Percentiles rank a stretch among this genome's conserved stretches.
phyloP scores from a whole-genome alignment of 106 monocot genomes.

The Triglochin maritima region DNA sequence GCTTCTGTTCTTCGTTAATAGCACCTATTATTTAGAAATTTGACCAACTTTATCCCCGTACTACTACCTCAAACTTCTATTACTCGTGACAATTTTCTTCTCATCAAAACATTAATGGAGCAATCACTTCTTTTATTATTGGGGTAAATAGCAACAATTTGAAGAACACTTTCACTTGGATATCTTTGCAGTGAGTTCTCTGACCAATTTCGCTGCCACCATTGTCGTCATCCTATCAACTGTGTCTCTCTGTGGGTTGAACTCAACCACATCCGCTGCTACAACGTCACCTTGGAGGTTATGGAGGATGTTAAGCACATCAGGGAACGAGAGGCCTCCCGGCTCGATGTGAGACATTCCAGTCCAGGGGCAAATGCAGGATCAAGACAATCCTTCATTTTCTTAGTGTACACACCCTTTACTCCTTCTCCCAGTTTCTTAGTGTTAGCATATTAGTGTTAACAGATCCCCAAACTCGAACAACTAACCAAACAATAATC shows the following conservation, averaged over 20 bases:
- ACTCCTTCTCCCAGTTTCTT: constrained; percentile 89
- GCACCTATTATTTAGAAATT: too few species aligned
- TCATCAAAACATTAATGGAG: too few species aligned
- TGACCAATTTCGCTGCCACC: constrained; percentile 92
- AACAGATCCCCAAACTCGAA: too few species aligned
- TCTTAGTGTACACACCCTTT: constrained; percentile 88
- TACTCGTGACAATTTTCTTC: too few species aligned
- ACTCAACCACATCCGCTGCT: constrained; percentile 93
- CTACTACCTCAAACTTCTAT: too few species aligned
- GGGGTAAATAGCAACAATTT: too few species aligned
- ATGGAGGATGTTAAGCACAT: constrained; percentile 93
- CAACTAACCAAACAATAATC: too few species aligned
- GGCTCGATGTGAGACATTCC: constrained; percentile 94
- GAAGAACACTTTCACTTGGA: constrained; percentile 37
- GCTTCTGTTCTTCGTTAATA: too few species aligned
- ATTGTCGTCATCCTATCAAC: constrained; percentile 98
- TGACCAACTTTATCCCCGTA: too few species aligned
- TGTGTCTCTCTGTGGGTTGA: constrained; percentile 97
- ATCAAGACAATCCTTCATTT: constrained; percentile 91
- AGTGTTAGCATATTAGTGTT: too few species aligned
- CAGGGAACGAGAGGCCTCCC: constrained; percentile 89
- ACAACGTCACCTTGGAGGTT: constrained; percentile 83
- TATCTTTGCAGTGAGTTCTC: constrained; percentile 91
- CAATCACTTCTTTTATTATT: too few species aligned
- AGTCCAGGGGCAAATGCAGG: constrained; percentile 87